phyloP scores from a whole-genome alignment of 345 rosid genomes.

The Adansonia digitata region DNA sequence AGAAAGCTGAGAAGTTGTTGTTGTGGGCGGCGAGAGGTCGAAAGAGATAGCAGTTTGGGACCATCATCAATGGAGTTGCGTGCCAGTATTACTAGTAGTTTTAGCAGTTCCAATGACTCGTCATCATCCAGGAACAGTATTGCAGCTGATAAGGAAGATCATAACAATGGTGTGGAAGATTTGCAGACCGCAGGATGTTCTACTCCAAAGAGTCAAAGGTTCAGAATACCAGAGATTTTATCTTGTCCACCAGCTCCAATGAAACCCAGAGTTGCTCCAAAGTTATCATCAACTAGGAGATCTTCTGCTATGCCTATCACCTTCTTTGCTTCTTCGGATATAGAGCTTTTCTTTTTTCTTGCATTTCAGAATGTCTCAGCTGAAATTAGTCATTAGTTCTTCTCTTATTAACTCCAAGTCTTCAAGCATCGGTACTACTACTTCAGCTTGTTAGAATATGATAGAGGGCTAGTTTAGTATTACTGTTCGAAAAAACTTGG shows the following conservation, averaged over 20 bases:
- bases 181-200: constrained; percentile 11
- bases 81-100: neutral
- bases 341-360: constrained; percentile 36
- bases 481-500: no score
- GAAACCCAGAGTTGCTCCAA: constrained; percentile 28
- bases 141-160: neutral
- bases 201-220: constrained; percentile 31
- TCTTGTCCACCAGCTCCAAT: constrained; percentile 39
- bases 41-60: neutral
- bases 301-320: no score
- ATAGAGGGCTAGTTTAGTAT: no score
- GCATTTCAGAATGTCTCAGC: constrained; percentile 19
- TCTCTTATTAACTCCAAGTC: neutral
- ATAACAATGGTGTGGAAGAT: neutral
- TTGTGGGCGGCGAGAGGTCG: neutral
- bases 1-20: neutral
- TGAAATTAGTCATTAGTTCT: neutral
- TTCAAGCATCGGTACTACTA: neutral
- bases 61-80: neutral
- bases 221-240: constrained; percentile 23
- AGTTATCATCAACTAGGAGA: neutral
- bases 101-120: neutral
- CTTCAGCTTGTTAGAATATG: neutral
- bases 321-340: constrained; percentile 30
- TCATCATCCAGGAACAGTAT: neutral